Evolutionary conservation across 768 basidiomycete species (phyloP), one percentile per base, ranked within the genome.

Genomic region (Candolleomyces efflorescens): DNA sequence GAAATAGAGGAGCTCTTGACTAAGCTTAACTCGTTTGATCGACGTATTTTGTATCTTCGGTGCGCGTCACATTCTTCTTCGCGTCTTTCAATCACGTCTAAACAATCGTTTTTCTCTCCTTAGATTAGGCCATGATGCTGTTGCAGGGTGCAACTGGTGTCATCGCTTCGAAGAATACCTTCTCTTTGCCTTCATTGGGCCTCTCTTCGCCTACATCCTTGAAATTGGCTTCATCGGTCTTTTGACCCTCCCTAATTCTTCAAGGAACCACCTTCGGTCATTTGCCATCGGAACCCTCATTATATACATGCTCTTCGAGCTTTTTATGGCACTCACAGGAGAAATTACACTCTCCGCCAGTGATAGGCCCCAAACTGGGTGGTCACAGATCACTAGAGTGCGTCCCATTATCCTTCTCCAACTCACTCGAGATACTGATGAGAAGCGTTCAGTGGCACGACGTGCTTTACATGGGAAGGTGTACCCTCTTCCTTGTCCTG

Each of bases 141-240:
- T 91, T 15, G 74, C 83, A 46, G 78, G 76, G 7, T 91, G 89
- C 69, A 76, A 76, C n/a, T 82, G 85, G 65, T 91, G 89, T 68
- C 77, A 75, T 20, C 80, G 84, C 13, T 75, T 75, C 52, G 68
- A 78, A 24, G 88, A 90, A 57, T 90, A 81, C 65, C 78, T 78
- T 9, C 68, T 87, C 12, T 86, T 80, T 65, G 77, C 81, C 6
- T 65, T 87, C 23, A 82, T 86, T 1, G 70, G 73, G 6, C 74
- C 81, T 18, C 66, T 86, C 20, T 73, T 87, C 10, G 77, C 82
- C 37, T 90, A 90, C 62, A 69, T 89, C 58, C 78, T 79, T 20
- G 81, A 83, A 55, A 76, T 78, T 15, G 75, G 76, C 1, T 69
- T 88, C 23, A 67, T 86, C 22, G 41, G 15, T 13, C 38, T 17